Base-by-base conservation (phyloP, 192 early-diverging fungal species). In the Diversispora eburnea region DNA sequence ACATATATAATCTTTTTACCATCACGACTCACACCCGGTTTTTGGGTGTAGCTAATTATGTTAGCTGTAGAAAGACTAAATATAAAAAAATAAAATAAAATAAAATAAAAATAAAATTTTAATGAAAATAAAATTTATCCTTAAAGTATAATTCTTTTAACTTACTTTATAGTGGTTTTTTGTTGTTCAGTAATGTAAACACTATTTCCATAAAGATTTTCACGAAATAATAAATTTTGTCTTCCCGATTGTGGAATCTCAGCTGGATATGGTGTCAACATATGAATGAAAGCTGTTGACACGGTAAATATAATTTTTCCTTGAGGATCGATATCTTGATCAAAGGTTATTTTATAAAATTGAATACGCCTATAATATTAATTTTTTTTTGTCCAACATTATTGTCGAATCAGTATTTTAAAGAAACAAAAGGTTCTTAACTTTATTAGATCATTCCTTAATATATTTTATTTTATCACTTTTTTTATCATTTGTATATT, bases 161-260 rank as follows among this genome's bases (percentile, higher is more conserved):
- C 89, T 74, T 85, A 94, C 92, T 84, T 82, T 39, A 99, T 86
- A 25, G 86, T 84, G 8, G 92, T 94, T 76, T 93, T 95, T 67
- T 89, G 87, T 83, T 92, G 89, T 25, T 84, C 55, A 17, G 88
- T 82, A 22, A 77, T 65, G 78, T 98, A 97, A 7, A 86, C 85
- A 17, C 88, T 89, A 46, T 77, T 72, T 25, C 89, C 84, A 72
- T 89, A 88, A 5, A 83, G 76, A 72, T 85, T 86, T 67, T 88
- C 89, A 7, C 67, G 54, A 79, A 86, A 94, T 59, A 82, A 62
- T 56, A 93, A 81, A 57, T 76, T 68, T 77, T 95, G 95, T 71
- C 86, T 84, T 46, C 85, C 89, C 6, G 80, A 74, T 80, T 94
- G 95, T 22, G 74, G 76, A 7, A 91, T 79, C 12, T 80, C 72